Evolutionary conservation across 2,329 filamentous ascomycete species (phyloP).

Genomic region (Trichocomaceae sp.): DNA sequence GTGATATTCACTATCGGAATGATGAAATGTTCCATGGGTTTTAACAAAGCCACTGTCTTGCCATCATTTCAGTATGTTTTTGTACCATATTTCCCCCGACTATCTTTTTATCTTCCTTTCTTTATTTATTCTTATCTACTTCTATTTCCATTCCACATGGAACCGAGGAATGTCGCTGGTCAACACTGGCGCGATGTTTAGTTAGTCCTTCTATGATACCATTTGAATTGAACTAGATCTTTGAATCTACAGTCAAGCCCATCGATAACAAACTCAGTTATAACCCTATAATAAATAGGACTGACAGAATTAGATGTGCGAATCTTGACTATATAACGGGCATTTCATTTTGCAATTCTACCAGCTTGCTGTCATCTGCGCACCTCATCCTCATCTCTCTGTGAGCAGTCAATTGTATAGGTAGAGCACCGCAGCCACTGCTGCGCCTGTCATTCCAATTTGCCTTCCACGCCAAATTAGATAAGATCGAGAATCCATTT

Average conservation of each 20-base stretch:
- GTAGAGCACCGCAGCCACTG: too few relatives aligned
- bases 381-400: too few relatives aligned
- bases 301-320: too few relatives aligned
- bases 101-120: not conserved
- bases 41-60: slow-evolving; percentile 17
- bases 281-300: too few relatives aligned
- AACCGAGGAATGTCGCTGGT: not conserved
- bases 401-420: too few relatives aligned
- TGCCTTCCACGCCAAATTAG: too few relatives aligned
- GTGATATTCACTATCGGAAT: slow-evolving; percentile 33
- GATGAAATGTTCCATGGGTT: slow-evolving; percentile 45
- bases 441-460: too few relatives aligned
- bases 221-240: slow-evolving; percentile 5
- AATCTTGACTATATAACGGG: too few relatives aligned
- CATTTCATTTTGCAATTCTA: too few relatives aligned
- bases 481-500: too few relatives aligned
- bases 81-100: slow-evolving; percentile 1
- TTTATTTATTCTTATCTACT: slow-evolving; percentile 1
- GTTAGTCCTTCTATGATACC: slow-evolving; percentile 6
- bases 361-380: too few relatives aligned
- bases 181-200: not conserved
- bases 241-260: not conserved
- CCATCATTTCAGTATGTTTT: not conserved
- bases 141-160: not conserved
- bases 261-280: not conserved